These are phyloP conservation scores for Plicaturopsis crispa DNA, from an alignment of 768 basidiomycete genomes.

Conservation along the genomic window DNA sequence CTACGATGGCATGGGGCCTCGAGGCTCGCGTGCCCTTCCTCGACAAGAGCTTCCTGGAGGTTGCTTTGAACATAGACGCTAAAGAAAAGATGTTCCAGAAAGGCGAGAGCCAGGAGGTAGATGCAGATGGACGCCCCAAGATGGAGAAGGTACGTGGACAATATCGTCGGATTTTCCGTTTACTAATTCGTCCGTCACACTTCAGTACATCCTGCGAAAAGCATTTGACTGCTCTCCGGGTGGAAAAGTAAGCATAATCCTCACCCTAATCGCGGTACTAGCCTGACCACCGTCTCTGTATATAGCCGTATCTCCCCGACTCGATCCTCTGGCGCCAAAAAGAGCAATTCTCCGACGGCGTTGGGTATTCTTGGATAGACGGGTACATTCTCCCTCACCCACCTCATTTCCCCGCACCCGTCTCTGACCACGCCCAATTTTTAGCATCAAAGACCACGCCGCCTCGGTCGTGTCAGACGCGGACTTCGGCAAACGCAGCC, in stretches of 20 bases:
- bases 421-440: slow-evolving; percentile 1
- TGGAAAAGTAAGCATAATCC: slow-evolving; percentile 58
- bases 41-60: slow-evolving; percentile 93
- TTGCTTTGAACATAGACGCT: slow-evolving; percentile 85
- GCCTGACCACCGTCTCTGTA: neutral
- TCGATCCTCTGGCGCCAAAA: slow-evolving; percentile 99
- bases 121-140: slow-evolving; percentile 79
- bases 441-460: slow-evolving; percentile 87
- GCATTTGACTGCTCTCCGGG: slow-evolving; percentile 86
- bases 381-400: slow-evolving; percentile 38
- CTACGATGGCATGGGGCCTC: slow-evolving; percentile 99
- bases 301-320: slow-evolving; percentile 82
- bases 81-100: slow-evolving; percentile 86
- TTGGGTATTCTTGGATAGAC: slow-evolving; percentile 98
- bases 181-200: slow-evolving; percentile 5
- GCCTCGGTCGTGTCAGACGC: slow-evolving; percentile 73
- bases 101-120: slow-evolving; percentile 62
- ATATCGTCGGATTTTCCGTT: slow-evolving; percentile 1
- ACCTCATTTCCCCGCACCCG: neutral
- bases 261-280: slow-evolving; percentile 2
- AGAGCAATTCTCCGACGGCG: slow-evolving; percentile 98
- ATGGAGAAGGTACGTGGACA: slow-evolving; percentile 82
- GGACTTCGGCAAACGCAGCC: slow-evolving; percentile 57
- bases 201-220: slow-evolving; percentile 88
- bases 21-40: slow-evolving; percentile 99